Conservation (phyloP, 768 basidiomycete species). For the Rhizopogon vesiculosus region DNA sequence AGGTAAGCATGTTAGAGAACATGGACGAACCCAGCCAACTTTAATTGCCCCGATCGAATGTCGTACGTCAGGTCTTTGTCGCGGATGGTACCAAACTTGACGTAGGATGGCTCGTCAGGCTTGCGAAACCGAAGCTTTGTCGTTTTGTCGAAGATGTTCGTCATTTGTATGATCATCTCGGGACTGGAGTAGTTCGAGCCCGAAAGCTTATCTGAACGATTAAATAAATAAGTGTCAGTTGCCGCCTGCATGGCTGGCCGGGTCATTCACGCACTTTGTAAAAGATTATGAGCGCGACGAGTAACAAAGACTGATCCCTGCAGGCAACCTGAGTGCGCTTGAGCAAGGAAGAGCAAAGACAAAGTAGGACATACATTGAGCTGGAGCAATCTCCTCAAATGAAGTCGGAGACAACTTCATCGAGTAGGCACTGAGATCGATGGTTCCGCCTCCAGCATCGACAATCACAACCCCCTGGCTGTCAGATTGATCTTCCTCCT, state of each 20-base stretch:
- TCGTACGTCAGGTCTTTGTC: slow-evolving; percentile 29
- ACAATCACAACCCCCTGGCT: slow-evolving; percentile 35
- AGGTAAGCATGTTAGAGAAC: background rate
- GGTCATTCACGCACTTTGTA: slow-evolving; percentile 18
- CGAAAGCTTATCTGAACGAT: slow-evolving; percentile 20
- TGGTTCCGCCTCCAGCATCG: slow-evolving; percentile 42
- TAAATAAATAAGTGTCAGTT: background rate
- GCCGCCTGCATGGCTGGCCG: background rate
- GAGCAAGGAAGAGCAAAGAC: background rate
- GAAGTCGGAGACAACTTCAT: slow-evolving; percentile 15
- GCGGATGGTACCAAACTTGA: slow-evolving; percentile 32
- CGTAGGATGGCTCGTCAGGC: slow-evolving; percentile 28
- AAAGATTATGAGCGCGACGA: slow-evolving; percentile 19
- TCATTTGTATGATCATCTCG: slow-evolving; percentile 28
- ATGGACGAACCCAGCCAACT: slow-evolving; percentile 29
- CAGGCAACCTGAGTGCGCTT: slow-evolving; percentile 24
- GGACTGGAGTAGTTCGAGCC: slow-evolving; percentile 22
- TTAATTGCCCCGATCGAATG: slow-evolving; percentile 34
- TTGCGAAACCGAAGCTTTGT: slow-evolving; percentile 38
- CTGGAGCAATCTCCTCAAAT: slow-evolving; percentile 31
- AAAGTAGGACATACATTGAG: slow-evolving; percentile 18
- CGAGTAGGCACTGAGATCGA: slow-evolving; percentile 34
- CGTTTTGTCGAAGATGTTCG: slow-evolving; percentile 28
- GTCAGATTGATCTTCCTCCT: slow-evolving; percentile 16
- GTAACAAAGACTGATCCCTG: slow-evolving; percentile 35